A percentile compares a stretch with the other conserved stretches of the same genome.
phyloP scores from a whole-genome alignment of 306 rosid genomes.

The Begonia masoniana region DNA sequence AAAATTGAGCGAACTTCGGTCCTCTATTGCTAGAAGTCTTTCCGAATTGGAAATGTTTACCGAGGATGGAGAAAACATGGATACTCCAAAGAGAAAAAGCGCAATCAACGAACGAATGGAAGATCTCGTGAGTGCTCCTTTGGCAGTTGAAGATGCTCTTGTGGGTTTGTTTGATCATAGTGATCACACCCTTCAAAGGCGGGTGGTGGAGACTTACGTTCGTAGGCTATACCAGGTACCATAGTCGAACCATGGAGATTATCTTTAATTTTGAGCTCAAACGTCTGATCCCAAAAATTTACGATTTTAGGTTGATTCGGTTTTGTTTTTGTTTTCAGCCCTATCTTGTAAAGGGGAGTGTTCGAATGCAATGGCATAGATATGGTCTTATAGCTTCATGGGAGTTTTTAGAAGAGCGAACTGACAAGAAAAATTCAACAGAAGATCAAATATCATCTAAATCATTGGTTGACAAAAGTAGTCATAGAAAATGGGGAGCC shows the following conservation, averaged over 20 bases:
- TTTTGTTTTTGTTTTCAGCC: slow-evolving; percentile 41
- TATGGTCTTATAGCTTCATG: slow-evolving; percentile 90
- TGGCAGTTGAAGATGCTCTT: slow-evolving; percentile 98
- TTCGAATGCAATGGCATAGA: slow-evolving; percentile 98
- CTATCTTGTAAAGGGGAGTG: slow-evolving; percentile 92
- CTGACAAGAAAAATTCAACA: slow-evolving; percentile 40
- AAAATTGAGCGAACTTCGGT: slow-evolving; percentile 91
- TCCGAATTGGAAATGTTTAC: slow-evolving; percentile 98
- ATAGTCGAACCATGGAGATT: background rate
- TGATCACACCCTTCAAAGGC: slow-evolving; percentile 98
- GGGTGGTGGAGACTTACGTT: slow-evolving; percentile 86
- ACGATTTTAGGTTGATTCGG: slow-evolving; percentile 10
- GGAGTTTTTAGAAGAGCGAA: slow-evolving; percentile 78
- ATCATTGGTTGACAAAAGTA: slow-evolving; percentile 31
- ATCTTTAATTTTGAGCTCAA: background rate
- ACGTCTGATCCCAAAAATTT: slow-evolving; percentile 12
- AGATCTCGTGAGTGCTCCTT: slow-evolving; percentile 89
- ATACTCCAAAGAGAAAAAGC: slow-evolving; percentile 95
- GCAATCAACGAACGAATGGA: slow-evolving; percentile 98
- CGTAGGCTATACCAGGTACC: slow-evolving; percentile 91
- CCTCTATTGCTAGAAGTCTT: slow-evolving; percentile 94
- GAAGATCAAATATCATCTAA: slow-evolving; percentile 34
- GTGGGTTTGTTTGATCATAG: slow-evolving; percentile 97
- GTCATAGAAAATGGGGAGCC: slow-evolving; percentile 91
- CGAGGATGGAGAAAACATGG: slow-evolving; percentile 96